These are phyloP conservation scores for Agastache rugosa DNA, from an alignment of 257 asterid species.

Conservation along the genomic window DNA sequence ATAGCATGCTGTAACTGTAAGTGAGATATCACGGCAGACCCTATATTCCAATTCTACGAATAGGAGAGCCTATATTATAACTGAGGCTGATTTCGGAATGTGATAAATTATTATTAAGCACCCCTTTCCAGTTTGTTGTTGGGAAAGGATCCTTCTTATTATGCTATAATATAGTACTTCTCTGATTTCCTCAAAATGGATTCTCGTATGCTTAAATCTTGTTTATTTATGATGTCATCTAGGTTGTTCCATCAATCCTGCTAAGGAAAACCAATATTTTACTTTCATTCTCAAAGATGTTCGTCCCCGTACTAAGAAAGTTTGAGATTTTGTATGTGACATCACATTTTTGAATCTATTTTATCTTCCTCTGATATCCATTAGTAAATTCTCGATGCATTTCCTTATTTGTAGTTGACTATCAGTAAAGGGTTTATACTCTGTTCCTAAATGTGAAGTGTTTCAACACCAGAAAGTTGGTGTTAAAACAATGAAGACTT, in stretches of 20 bases:
- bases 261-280: neutral
- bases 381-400: neutral
- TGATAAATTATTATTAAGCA: neutral
- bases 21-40: too few species aligned
- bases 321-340: neutral
- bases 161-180: neutral
- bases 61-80: constrained; percentile 6
- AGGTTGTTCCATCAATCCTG: neutral
- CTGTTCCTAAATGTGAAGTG: neutral
- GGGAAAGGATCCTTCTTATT: constrained; percentile 1
- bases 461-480: constrained; percentile 57
- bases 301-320: neutral
- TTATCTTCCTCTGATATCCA: neutral
- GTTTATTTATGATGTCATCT: neutral
- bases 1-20: too few species aligned
- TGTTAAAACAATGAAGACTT: constrained; percentile 72
- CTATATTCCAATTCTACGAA: neutral
- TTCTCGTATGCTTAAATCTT: neutral
- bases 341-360: neutral
- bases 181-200: constrained; percentile 8
- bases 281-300: neutral
- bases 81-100: constrained; percentile 7
- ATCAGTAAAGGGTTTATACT: neutral
- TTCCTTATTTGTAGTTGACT: neutral
- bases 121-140: neutral